Conservation (phyloP, 2,329 filamentous ascomycete species). For the Aspergillus novofumigatus region DNA sequence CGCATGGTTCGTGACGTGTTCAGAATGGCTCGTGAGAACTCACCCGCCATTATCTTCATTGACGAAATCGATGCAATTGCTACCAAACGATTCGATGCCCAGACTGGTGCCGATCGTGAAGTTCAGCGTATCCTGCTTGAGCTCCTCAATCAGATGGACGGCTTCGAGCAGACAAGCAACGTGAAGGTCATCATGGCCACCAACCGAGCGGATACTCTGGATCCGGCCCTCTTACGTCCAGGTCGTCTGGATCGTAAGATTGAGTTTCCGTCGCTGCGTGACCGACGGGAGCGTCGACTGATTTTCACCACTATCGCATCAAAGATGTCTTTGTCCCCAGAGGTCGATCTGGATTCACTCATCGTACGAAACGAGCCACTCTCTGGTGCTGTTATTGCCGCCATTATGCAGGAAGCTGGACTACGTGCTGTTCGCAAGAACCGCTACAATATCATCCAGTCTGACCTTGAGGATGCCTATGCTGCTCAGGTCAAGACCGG, state of each 20-base stretch:
- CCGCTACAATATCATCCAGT: conserved; percentile 98
- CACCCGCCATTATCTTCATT: conserved; percentile 98
- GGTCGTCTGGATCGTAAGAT: conserved; percentile 97
- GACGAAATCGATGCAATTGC: conserved; percentile 99
- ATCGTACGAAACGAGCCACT: conserved; percentile 96
- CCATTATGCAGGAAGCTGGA: conserved; percentile 98
- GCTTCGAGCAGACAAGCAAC: conserved; percentile 97
- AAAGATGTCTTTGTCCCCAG: conserved; percentile 95
- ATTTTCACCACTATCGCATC: conserved; percentile 96
- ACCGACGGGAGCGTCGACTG: conserved; percentile 87
- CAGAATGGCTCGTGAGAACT: conserved; percentile 98
- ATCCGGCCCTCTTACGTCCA: conserved; percentile 88
- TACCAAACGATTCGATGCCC: conserved; percentile 97
- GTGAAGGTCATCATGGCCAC: conserved; percentile 99
- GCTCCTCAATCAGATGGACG: conserved; percentile 98
- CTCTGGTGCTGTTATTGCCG: conserved; percentile 91
- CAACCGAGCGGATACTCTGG: conserved; percentile 94
- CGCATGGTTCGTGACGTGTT: conserved; percentile 99
- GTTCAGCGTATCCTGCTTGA: conserved; percentile 98
- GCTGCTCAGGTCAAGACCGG: conserved; percentile 90
- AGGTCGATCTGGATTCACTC: conserved; percentile 92
- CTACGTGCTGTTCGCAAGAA: conserved; percentile 94
- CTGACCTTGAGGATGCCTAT: conserved; percentile 94
- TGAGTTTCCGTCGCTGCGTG: conserved; percentile 92
- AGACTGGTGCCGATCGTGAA: conserved; percentile 95